A percentile compares a stretch with the other conserved stretches of the same genome.
Conservation (phyloP, 176 grass and related monocot genomes). For the Otatea glauca region DNA sequence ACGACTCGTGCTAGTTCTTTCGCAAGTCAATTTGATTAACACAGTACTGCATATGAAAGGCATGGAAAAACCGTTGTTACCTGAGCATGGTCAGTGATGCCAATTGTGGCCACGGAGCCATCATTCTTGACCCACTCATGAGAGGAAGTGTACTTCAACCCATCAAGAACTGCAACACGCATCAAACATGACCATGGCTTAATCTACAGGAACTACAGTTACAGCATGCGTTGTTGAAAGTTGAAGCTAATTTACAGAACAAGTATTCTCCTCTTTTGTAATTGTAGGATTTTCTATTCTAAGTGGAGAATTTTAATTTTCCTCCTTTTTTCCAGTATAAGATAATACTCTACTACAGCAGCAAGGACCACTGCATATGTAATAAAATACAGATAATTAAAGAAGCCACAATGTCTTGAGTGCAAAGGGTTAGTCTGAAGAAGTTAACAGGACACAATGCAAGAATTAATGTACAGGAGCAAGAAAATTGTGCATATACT, state of each 20-base stretch:
- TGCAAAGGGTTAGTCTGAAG: neutral
- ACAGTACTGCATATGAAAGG: neutral
- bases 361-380: neutral
- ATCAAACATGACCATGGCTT: neutral
- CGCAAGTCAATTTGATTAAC: neutral
- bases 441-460: neutral
- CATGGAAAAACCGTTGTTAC: slow-evolving; percentile 30
- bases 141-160: slow-evolving; percentile 58
- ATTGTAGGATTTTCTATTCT: slow-evolving; percentile 1
- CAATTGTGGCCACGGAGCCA: slow-evolving; percentile 69
- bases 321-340: neutral
- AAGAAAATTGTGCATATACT: neutral
- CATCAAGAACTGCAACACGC: slow-evolving; percentile 56
- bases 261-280: neutral
- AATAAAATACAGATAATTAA: neutral
- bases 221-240: neutral
- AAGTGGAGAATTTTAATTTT: neutral
- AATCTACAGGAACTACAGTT: neutral
- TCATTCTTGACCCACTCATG: slow-evolving; percentile 77
- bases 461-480: slow-evolving; percentile 10
- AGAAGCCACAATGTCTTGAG: slow-evolving; percentile 5
- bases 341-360: neutral
- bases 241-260: neutral
- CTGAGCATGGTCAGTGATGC: slow-evolving; percentile 95
- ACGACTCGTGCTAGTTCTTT: neutral